These are phyloP conservation scores for Colletotrichum abscissum DNA, from an alignment of 2,329 filamentous ascomycete species.

Conservation along the genomic window DNA sequence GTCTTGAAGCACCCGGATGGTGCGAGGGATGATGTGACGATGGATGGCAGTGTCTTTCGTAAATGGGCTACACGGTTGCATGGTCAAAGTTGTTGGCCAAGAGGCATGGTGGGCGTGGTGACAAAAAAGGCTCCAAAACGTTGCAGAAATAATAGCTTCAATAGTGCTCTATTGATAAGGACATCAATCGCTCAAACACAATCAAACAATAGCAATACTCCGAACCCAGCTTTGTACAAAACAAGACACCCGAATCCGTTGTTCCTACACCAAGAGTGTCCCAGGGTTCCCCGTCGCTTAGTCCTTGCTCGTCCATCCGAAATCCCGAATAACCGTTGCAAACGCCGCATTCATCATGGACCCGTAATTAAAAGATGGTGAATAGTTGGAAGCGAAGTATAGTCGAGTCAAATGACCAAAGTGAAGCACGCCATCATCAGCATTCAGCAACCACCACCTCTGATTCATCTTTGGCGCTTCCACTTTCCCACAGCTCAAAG, in stretches of 20 bases:
- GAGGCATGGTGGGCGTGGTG: background rate
- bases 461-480: conserved; percentile 69
- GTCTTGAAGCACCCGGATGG: background rate
- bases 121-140: background rate
- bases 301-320: conserved; percentile 13
- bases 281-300: conserved; percentile 16
- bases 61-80: background rate
- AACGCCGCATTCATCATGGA: conserved; percentile 34
- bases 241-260: background rate
- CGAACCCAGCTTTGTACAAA: conserved; percentile 20
- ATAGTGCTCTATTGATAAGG: conserved; percentile 23
- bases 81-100: background rate
- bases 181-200: conserved; percentile 21
- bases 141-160: background rate
- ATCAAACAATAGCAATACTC: conserved; percentile 21
- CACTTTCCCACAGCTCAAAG: conserved; percentile 79
- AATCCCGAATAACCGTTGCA: background rate
- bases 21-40: background rate
- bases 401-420: conserved; percentile 7
- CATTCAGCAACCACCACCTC: conserved; percentile 45
- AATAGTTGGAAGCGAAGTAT: conserved; percentile 33
- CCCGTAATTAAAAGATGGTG: conserved; percentile 34
- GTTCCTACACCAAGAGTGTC: conserved; percentile 13
- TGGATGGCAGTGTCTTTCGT: background rate
- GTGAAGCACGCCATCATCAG: conserved; percentile 36